Base-by-base conservation (phyloP, 1,284 basidiomycete genomes). In the Xerocomus minutiporus region DNA sequence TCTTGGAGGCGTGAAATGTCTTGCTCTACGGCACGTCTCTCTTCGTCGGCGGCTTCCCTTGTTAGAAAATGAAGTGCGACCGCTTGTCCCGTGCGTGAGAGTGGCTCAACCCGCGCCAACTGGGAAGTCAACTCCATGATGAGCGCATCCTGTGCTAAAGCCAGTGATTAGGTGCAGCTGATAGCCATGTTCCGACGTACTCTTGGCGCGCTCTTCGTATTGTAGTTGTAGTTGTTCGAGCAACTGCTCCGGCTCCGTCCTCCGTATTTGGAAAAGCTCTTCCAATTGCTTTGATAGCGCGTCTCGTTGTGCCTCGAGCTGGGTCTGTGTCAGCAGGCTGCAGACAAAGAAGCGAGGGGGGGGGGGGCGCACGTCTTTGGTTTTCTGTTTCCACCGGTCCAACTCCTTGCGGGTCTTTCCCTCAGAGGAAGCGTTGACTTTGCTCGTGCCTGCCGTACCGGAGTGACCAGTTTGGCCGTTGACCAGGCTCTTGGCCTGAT, bases 41-140 rank as follows among this genome's bases (percentile, higher is more conserved):
- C 86, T 54, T 81, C 79, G 51, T 89, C 82, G 7, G 82, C 86
- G 4, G 80, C 79, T 57, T 88, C 86, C 48, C 85, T 80, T 7
- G 86, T 87, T 13, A 91, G 68, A 53, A 91, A 77, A 57, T 84
- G 81, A 29, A 86, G 71, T 7, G 78, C 73, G 1, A 76, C 75
- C 42, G 70, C 73, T 57, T 77, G 76, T 28, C 75, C 78, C 2
- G 76, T 69, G 43, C 71, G 71, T 31, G 79, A 71, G 23, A 85
- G 69, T 2, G 80, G 77, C 55, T 84, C 78, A 41, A 79, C 71
- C 41, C 74, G 75, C 8, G 78, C 71, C 4, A 86, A 64, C 58
- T 81, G 76, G 9, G 72, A 70, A 12, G 75, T 80, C n/a, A 86
- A 71, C 55, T 83, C 79, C 46, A 79, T 71, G 54, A 86, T 78